Conservation (phyloP, 352 stramenopile species). For the Discostella stelligera region DNA sequence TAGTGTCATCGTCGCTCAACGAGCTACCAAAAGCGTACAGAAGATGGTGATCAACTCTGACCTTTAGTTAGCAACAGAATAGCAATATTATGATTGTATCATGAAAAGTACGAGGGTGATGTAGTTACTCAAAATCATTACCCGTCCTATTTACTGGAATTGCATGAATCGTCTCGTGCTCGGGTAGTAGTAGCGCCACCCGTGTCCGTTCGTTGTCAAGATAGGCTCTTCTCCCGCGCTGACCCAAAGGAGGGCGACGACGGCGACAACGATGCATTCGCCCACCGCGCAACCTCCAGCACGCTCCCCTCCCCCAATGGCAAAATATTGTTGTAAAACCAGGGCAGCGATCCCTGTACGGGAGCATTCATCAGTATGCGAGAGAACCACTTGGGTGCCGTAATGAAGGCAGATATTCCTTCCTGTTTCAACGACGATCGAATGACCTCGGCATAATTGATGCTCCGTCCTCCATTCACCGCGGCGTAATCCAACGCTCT, state of each 20-base stretch:
- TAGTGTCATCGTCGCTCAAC: conserved; percentile 79
- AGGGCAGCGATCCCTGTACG: conserved; percentile 66
- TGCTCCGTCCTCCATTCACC: conserved; percentile 33
- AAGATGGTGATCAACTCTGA: background rate
- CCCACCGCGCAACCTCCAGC: conserved; percentile 31
- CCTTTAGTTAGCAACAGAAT: background rate
- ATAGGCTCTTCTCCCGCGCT: background rate
- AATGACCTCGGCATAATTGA: conserved; percentile 66
- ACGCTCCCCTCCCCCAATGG: conserved; percentile 67
- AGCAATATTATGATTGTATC: background rate
- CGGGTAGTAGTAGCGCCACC: background rate
- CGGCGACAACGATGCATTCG: background rate
- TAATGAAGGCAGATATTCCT: conserved; percentile 73
- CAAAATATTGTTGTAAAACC: conserved; percentile 82
- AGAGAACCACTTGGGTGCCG: conserved; percentile 68
- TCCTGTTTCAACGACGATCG: conserved; percentile 52
- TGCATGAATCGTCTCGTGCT: background rate
- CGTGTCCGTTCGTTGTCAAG: background rate
- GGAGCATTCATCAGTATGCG: conserved; percentile 81
- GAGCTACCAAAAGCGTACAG: conserved; percentile 32
- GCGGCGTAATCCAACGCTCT: conserved; percentile 60
- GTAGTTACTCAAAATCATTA: background rate
- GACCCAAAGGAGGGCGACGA: conserved; percentile 4
- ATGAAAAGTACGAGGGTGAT: background rate
- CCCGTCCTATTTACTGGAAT: background rate